phyloP scores from a whole-genome alignment of 2,329 filamentous ascomycete species.

The Dryadomyces sulphureus region DNA sequence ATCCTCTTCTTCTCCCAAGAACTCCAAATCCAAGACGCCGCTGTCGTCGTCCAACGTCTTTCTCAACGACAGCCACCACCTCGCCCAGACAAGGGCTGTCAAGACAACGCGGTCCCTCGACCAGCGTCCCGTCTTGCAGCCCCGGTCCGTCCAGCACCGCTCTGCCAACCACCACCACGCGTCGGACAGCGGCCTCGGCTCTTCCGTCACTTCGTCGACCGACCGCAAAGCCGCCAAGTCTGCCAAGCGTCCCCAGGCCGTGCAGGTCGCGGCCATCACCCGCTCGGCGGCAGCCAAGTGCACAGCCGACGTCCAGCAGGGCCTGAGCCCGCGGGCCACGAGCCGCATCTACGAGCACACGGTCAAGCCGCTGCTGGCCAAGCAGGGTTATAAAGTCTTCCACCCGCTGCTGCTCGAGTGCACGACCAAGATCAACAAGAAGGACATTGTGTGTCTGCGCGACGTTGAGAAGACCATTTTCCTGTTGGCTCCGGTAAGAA shows the following conservation, averaged over 20 bases:
- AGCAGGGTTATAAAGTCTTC: slow-evolving; percentile 62
- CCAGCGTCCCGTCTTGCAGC: slow-evolving; percentile 34
- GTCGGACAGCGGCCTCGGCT: slow-evolving; percentile 80
- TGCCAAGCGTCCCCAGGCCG: slow-evolving; percentile 20
- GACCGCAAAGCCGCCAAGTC: slow-evolving; percentile 33
- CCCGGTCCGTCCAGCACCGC: slow-evolving; percentile 32
- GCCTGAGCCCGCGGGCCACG: slow-evolving; percentile 54
- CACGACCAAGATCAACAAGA: slow-evolving; percentile 63
- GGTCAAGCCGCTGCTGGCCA: slow-evolving; percentile 61
- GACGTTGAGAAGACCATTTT: slow-evolving; percentile 90
- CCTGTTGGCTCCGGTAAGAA: slow-evolving; percentile 86
- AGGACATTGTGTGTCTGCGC: slow-evolving; percentile 78
- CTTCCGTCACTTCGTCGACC: slow-evolving; percentile 60
- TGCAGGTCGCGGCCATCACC: slow-evolving; percentile 42
- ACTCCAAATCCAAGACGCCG: slow-evolving; percentile 10
- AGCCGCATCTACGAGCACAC: slow-evolving; percentile 70
- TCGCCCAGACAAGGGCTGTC: slow-evolving; percentile 42
- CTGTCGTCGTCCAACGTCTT: slow-evolving; percentile 24
- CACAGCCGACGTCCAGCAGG: slow-evolving; percentile 32
- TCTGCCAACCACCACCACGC: slow-evolving; percentile 45
- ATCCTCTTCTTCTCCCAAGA: not conserved
- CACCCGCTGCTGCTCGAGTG: slow-evolving; percentile 66
- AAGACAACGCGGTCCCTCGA: slow-evolving; percentile 17
- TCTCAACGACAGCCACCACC: slow-evolving; percentile 14
- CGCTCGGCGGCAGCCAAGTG: slow-evolving; percentile 38